phyloP scores from a whole-genome alignment of 78 protist species.

The Dictyostelium capitatum region DNA sequence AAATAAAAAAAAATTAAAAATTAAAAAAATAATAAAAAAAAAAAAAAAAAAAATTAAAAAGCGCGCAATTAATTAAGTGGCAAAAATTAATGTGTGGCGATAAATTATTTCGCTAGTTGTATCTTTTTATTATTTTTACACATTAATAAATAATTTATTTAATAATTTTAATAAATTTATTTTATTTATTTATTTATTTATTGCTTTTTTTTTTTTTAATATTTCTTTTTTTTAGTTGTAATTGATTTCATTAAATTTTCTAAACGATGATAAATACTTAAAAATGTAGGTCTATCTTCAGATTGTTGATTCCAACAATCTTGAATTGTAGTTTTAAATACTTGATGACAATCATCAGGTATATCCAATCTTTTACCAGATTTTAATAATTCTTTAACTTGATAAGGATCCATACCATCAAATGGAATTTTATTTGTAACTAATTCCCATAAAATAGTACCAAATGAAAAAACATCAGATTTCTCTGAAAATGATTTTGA shows the following conservation, averaged over 20 bases:
- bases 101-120: too few relatives aligned
- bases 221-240: background rate
- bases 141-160: too few relatives aligned
- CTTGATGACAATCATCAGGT: slow-evolving; percentile 45
- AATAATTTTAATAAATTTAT: too few relatives aligned
- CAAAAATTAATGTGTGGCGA: too few relatives aligned
- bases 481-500: slow-evolving; percentile 55
- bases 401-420: slow-evolving; percentile 65
- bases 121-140: too few relatives aligned
- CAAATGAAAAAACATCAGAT: slow-evolving; percentile 80
- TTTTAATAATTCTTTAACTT: slow-evolving; percentile 70
- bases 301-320: slow-evolving; percentile 76
- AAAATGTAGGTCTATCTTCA: slow-evolving; percentile 69
- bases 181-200: background rate
- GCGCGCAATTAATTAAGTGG: background rate
- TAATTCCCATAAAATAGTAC: slow-evolving; percentile 74
- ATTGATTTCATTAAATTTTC: slow-evolving; percentile 56
- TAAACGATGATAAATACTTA: slow-evolving; percentile 60
- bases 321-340: slow-evolving; percentile 18
- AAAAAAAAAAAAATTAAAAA: background rate
- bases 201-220: background rate
- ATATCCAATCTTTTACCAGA: slow-evolving; percentile 52
- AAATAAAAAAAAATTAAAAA: background rate
- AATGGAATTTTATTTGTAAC: slow-evolving; percentile 64
- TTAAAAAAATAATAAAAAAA: slow-evolving; percentile 3